Conservation (phyloP, 1,139 yeast species). For the Saccharomycopsis hybrid region DNA sequence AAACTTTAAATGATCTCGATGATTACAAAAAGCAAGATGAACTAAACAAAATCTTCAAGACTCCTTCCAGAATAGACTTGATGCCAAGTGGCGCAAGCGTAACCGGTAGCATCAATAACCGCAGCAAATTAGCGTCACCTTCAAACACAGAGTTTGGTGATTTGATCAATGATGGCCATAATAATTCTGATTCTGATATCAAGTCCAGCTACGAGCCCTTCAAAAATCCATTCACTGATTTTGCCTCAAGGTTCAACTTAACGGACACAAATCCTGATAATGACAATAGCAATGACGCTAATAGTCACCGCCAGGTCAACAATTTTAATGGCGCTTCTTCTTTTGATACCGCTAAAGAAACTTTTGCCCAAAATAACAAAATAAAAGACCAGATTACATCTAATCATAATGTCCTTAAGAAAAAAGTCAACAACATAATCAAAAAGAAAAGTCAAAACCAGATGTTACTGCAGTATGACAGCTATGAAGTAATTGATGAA, state of each 20-base stretch:
- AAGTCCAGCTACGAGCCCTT: not conserved
- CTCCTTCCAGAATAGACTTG: constrained; percentile 6
- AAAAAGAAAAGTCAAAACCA: not conserved
- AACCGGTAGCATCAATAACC: too few relatives aligned
- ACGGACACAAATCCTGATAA: not conserved
- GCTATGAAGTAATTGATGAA: too few relatives aligned
- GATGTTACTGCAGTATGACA: not conserved
- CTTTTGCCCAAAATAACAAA: not conserved
- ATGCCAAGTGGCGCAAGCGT: not conserved
- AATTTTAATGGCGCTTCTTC: not conserved
- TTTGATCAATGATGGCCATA: not conserved
- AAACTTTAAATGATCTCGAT: constrained; percentile 3
- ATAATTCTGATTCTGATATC: not conserved
- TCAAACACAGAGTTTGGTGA: not conserved
- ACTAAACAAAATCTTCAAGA: not conserved
- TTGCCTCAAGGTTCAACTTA: constrained; percentile 1
- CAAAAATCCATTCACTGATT: constrained; percentile 14
- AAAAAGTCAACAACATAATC: not conserved
- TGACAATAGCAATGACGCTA: too few relatives aligned
- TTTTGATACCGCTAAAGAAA: not conserved
- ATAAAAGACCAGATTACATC: too few relatives aligned
- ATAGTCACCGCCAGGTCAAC: not conserved
- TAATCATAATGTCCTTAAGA: too few relatives aligned
- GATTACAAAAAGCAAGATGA: constrained; percentile 1
- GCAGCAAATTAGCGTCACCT: too few relatives aligned